Percentiles rank a stretch among this genome's conserved stretches.
phyloP scores from a whole-genome alignment of 345 rosid genomes.

The Hypericum perforatum region DNA sequence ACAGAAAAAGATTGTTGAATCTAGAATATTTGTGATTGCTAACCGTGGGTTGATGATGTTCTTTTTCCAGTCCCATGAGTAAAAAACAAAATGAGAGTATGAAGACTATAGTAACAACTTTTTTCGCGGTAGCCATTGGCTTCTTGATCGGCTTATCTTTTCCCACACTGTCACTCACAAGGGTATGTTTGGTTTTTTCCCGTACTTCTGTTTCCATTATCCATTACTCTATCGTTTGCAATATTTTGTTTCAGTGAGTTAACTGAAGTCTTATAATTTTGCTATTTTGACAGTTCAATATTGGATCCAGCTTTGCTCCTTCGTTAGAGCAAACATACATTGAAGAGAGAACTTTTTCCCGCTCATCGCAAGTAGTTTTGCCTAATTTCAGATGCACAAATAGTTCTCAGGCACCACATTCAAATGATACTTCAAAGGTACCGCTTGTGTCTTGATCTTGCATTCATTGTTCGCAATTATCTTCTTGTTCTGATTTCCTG shows the following conservation, averaged over 20 bases:
- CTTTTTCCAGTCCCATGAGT: too few species aligned
- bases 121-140: slow-evolving; percentile 60
- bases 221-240: slow-evolving; percentile 17
- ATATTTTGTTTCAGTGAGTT: background rate
- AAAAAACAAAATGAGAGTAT: slow-evolving; percentile 49
- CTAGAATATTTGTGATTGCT: too few species aligned
- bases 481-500: slow-evolving; percentile 3
- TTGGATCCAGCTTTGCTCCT: slow-evolving; percentile 46
- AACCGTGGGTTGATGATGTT: too few species aligned
- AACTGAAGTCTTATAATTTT: background rate
- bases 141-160: slow-evolving; percentile 66
- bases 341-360: slow-evolving; percentile 31
- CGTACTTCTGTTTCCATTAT: background rate
- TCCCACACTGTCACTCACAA: slow-evolving; percentile 46
- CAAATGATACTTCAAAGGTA: slow-evolving; percentile 46
- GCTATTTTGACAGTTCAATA: slow-evolving; percentile 44
- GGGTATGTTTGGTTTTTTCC: slow-evolving; percentile 35
- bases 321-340: slow-evolving; percentile 30
- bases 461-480: background rate
- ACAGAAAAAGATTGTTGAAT: too few species aligned
- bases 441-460: slow-evolving; percentile 2
- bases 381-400: slow-evolving; percentile 17
- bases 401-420: slow-evolving; percentile 16
- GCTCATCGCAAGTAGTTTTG: slow-evolving; percentile 32
- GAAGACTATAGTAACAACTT: slow-evolving; percentile 40